Conservation (phyloP, 805 yeast species). For the Kuraishia molischiana region DNA sequence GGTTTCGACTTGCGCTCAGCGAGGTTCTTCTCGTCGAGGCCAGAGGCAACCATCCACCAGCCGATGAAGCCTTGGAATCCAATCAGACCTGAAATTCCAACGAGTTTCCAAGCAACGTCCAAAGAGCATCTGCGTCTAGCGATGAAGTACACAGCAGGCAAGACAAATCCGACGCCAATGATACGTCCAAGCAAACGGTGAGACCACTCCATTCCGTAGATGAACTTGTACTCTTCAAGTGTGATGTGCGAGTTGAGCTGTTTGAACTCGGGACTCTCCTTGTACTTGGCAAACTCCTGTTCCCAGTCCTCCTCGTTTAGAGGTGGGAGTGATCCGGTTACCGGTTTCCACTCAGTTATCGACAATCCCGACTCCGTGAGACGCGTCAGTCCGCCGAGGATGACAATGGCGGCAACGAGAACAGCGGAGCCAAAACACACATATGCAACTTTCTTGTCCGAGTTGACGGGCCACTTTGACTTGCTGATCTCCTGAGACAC, state of each 20-base stretch:
- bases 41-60: slow-evolving; percentile 99
- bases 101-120: slow-evolving; percentile 55
- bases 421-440: slow-evolving; percentile 86
- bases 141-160: slow-evolving; percentile 82
- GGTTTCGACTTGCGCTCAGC: slow-evolving; percentile 83
- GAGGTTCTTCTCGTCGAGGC: slow-evolving; percentile 73
- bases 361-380: slow-evolving; percentile 93
- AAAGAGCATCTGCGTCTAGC: slow-evolving; percentile 53
- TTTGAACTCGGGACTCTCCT: slow-evolving; percentile 83
- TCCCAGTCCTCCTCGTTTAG: slow-evolving; percentile 75
- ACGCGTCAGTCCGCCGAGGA: slow-evolving; percentile 93
- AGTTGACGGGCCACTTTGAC: slow-evolving; percentile 27
- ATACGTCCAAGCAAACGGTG: slow-evolving; percentile 89
- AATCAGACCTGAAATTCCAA: slow-evolving; percentile 65
- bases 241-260: slow-evolving; percentile 83
- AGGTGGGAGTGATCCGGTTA: slow-evolving; percentile 93
- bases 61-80: slow-evolving; percentile 96
- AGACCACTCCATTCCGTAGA: slow-evolving; percentile 96
- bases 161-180: slow-evolving; percentile 73
- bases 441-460: slow-evolving; percentile 63
- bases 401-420: slow-evolving; percentile 87
- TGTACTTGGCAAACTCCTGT: slow-evolving; percentile 70
- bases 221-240: slow-evolving; percentile 88
- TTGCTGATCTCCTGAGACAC: slow-evolving; percentile 8
- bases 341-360: slow-evolving; percentile 98